Base-by-base conservation (phyloP, 768 basidiomycete species). In the Boletus reticulatus region DNA sequence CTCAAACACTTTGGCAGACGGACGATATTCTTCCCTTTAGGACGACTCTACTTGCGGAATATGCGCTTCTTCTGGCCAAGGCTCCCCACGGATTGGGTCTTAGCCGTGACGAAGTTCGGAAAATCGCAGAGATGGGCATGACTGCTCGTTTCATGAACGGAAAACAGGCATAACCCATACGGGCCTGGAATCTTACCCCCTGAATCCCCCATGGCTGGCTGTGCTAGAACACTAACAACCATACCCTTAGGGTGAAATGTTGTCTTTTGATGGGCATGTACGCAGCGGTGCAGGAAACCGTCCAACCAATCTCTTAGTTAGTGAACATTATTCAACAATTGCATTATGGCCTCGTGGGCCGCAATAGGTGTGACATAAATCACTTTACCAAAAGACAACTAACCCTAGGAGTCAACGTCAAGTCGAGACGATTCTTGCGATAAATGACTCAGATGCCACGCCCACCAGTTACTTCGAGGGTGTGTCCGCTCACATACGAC, bases 391-490 rank as follows among this genome's bases (percentile, higher is more conserved):
- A 17, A 43, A 41, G 19, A 17, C 36, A 45, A 32, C 46, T 19
- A 36, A 6, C 27, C 22, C 22, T 31, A 36, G 19, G 8, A 29
- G 29, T 46, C 22, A 13, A 36, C 10, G 29, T 24, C 31, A 32
- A 17, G 22, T 4, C 2, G 16, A 24, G n/a, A 6, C 47, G 12
- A 20, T 27, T 20, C 47, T 37, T 37, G 20, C 38, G 32, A 48
- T 13, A 7, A 20, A 48, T 4, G 4, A 19, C 36, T 72, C 70
- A 89, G 52, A 92, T 91, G 37, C 89, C 89, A 51, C 78, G 77
- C 41, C 92, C 92, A 34, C 91, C 91, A 37, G 91, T 92, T 20
- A 89, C 88, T 70, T 92, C 89, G 51, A 93, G 75, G 16, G 89
- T 92, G 72, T 92, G 92, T 9, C 91, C 91, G 44, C 80, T 83